Conservation (phyloP, 306 rosid species). For the Purshia tridentata region DNA sequence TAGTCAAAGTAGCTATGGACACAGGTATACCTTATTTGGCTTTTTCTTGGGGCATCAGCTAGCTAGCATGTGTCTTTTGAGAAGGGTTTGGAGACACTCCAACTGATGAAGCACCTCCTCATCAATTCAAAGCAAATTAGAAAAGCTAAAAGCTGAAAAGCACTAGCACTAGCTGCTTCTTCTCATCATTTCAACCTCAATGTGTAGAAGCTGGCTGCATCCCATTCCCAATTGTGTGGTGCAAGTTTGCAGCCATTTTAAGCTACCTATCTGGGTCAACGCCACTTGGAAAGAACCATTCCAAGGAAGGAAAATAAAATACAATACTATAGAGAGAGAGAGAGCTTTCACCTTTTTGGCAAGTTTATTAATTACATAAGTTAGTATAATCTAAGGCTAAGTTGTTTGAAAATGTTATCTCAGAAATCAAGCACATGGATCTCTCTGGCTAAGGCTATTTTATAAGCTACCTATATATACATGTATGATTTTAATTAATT, state of each 20-base stretch:
- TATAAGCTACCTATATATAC: slow-evolving; percentile 11
- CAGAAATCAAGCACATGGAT: slow-evolving; percentile 39
- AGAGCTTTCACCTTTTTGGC: slow-evolving; percentile 23
- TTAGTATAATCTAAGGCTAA: slow-evolving; percentile 7
- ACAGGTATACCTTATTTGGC: slow-evolving; percentile 42
- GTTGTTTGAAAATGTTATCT: slow-evolving; percentile 20
- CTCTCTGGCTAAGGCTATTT: slow-evolving; percentile 21
- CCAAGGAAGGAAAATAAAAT: not conserved
- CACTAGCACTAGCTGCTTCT: not conserved
- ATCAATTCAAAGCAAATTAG: not conserved
- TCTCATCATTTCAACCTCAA: slow-evolving; percentile 9
- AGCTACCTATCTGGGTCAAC: slow-evolving; percentile 34
- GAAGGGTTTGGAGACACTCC: slow-evolving; percentile 49
- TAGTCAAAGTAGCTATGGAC: slow-evolving; percentile 29
- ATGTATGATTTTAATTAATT: not conserved
- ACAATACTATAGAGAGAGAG: slow-evolving; percentile 6
- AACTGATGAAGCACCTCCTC: slow-evolving; percentile 15
- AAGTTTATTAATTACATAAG: slow-evolving; percentile 6
- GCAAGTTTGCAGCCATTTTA: slow-evolving; percentile 34
- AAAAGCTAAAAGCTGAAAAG: not conserved
- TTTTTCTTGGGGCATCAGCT: slow-evolving; percentile 34
- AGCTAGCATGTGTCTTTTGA: slow-evolving; percentile 49
- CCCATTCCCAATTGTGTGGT: slow-evolving; percentile 7
- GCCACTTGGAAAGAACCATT: slow-evolving; percentile 25
- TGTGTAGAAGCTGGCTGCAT: slow-evolving; percentile 2